These are phyloP conservation scores for Botryotinia calthae DNA, from an alignment of 2,329 filamentous ascomycete species.

Conservation along the genomic window DNA sequence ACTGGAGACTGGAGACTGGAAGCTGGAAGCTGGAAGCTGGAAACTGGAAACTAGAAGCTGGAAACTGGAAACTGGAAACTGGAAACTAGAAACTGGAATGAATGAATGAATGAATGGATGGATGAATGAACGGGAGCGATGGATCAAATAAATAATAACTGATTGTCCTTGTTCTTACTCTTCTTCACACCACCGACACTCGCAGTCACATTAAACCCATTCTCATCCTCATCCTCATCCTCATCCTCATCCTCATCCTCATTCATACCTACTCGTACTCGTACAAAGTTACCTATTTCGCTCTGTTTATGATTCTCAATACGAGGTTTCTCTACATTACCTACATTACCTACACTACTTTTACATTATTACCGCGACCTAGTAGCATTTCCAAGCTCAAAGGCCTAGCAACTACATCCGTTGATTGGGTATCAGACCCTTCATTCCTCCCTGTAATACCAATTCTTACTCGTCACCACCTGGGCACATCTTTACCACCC, in stretches of 20 bases:
- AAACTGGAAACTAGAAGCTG: neutral
- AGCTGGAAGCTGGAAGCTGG: neutral
- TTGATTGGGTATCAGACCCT: conserved; percentile 4
- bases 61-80: too few species aligned
- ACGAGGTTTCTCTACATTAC: neutral
- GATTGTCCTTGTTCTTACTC: neutral
- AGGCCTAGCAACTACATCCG: neutral
- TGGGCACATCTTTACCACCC: neutral
- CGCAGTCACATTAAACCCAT: too few species aligned
- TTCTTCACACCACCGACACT: neutral
- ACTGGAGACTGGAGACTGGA: too few species aligned
- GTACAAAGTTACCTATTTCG: neutral
- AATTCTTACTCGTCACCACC: neutral
- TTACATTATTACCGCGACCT: neutral
- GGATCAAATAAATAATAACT: neutral
- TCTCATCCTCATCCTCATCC: neutral
- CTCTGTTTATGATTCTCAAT: neutral
- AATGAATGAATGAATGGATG: neutral
- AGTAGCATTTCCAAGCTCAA: neutral
- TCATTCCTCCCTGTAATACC: conserved; percentile 6
- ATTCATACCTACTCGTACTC: neutral
- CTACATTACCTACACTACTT: neutral
- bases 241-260: neutral
- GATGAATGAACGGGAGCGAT: neutral
- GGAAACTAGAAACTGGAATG: neutral